These are phyloP conservation scores for Wickerhamiella nectarea DNA, from an alignment of 805 yeast genomes.

Conservation along the genomic window DNA sequence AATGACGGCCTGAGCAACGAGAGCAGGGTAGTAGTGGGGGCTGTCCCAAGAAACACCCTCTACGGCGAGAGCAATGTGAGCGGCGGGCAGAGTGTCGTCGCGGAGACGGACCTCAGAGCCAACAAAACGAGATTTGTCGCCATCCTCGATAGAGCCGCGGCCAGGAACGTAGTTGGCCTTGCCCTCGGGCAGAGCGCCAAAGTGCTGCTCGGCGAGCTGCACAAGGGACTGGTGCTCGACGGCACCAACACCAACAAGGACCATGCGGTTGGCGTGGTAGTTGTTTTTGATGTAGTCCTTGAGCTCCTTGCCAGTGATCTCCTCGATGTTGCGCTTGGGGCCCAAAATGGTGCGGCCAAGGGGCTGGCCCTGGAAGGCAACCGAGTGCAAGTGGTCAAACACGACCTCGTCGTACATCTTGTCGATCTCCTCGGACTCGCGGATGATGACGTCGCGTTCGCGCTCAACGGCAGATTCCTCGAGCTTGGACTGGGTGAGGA, in stretches of 20 bases:
- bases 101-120: slow-evolving; percentile 79
- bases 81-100: slow-evolving; percentile 70
- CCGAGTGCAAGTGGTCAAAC: slow-evolving; percentile 90
- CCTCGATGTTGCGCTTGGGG: slow-evolving; percentile 74
- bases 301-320: slow-evolving; percentile 65
- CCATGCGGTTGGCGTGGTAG: slow-evolving; percentile 96
- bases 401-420: slow-evolving; percentile 97
- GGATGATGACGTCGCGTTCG: slow-evolving; percentile 89
- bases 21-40: slow-evolving; percentile 86
- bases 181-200: slow-evolving; percentile 38
- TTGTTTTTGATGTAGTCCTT: slow-evolving; percentile 67
- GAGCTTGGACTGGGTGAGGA: slow-evolving; percentile 70
- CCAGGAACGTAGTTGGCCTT: slow-evolving; percentile 50
- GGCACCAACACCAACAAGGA: slow-evolving; percentile 87
- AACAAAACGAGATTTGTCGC: slow-evolving; percentile 60
- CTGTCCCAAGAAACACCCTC: slow-evolving; percentile 98
- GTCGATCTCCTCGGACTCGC: slow-evolving; percentile 96
- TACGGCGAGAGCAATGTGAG: slow-evolving; percentile 87
- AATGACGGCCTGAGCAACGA: slow-evolving; percentile 90
- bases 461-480: slow-evolving; percentile 80
- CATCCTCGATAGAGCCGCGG: slow-evolving; percentile 42
- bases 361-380: slow-evolving; percentile 80
- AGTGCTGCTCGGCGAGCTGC: slow-evolving; percentile 55
- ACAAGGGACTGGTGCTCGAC: slow-evolving; percentile 81
- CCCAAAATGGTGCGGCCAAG: slow-evolving; percentile 94